Evolutionary conservation across 768 basidiomycete species (phyloP).

Genomic region (Trametes maxima): DNA sequence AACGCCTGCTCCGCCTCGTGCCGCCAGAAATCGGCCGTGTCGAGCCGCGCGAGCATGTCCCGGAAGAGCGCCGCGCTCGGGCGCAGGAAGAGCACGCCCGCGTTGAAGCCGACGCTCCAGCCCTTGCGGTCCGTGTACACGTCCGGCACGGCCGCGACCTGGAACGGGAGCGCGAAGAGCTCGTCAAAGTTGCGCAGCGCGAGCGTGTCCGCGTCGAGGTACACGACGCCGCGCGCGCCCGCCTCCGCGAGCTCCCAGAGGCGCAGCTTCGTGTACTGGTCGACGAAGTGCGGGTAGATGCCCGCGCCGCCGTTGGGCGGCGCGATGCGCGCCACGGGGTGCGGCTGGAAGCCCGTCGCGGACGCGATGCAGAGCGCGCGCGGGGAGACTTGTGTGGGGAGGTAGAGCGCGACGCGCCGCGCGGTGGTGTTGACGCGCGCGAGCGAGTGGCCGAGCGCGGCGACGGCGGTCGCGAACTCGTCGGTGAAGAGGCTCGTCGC

Average conservation of each 20-base stretch:
- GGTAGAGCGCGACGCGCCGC: slow-evolving; percentile 36
- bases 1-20: slow-evolving; percentile 45
- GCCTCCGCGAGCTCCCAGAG: slow-evolving; percentile 42
- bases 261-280: slow-evolving; percentile 48
- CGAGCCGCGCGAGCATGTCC: slow-evolving; percentile 34
- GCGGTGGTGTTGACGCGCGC: slow-evolving; percentile 36
- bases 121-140: slow-evolving; percentile 36
- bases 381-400: slow-evolving; percentile 40
- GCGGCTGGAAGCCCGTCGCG: slow-evolving; percentile 42
- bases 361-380: slow-evolving; percentile 43
- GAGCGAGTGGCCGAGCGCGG: slow-evolving; percentile 37
- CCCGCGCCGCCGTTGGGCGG: slow-evolving; percentile 44
- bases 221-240: slow-evolving; percentile 38
- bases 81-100: slow-evolving; percentile 41
- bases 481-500: slow-evolving; percentile 38
- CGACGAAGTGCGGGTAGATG: slow-evolving; percentile 38
- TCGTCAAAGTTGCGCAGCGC: slow-evolving; percentile 47
- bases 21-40: slow-evolving; percentile 35
- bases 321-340: slow-evolving; percentile 39
- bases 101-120: slow-evolving; percentile 43
- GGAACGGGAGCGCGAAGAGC: slow-evolving; percentile 45
- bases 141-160: slow-evolving; percentile 46
- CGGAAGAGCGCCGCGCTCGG: slow-evolving; percentile 35
- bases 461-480: slow-evolving; percentile 34
- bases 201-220: slow-evolving; percentile 48